phyloP scores from a whole-genome alignment of 73 alveolate species.

The Stentor roeselii region DNA sequence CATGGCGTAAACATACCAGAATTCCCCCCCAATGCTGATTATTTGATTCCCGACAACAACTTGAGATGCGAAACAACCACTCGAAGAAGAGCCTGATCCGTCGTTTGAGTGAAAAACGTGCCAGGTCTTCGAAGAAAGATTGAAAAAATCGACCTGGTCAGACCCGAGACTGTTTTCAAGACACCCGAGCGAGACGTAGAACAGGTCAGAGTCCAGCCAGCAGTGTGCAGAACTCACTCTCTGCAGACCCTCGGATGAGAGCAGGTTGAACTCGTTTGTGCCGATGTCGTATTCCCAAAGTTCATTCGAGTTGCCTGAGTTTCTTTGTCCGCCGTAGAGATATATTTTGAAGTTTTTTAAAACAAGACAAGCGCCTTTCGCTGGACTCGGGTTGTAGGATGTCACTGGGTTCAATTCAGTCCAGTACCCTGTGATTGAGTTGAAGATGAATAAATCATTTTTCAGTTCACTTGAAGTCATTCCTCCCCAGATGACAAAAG shows the following conservation, averaged over 20 bases:
- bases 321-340: neutral
- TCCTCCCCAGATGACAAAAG: constrained; percentile 6
- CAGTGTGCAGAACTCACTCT: neutral
- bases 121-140: neutral
- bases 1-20: neutral
- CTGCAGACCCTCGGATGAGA: neutral
- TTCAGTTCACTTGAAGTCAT: too few species aligned
- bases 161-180: neutral
- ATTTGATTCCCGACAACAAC: neutral
- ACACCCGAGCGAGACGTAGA: neutral
- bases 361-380: too few species aligned
- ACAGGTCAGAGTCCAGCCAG: neutral
- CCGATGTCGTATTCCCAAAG: neutral
- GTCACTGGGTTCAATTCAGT: too few species aligned
- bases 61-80: neutral
- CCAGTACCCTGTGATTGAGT: too few species aligned
- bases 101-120: neutral
- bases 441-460: too few species aligned
- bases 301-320: neutral
- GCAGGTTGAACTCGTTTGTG: neutral
- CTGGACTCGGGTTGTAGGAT: too few species aligned
- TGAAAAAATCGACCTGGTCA: neutral
- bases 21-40: neutral
- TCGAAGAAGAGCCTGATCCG: neutral
- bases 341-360: too few species aligned